A percentile compares a stretch with the other conserved stretches of the same genome.
phyloP scores from a whole-genome alignment of 2,329 filamentous ascomycete species.

The Lecanosticta acicola region DNA sequence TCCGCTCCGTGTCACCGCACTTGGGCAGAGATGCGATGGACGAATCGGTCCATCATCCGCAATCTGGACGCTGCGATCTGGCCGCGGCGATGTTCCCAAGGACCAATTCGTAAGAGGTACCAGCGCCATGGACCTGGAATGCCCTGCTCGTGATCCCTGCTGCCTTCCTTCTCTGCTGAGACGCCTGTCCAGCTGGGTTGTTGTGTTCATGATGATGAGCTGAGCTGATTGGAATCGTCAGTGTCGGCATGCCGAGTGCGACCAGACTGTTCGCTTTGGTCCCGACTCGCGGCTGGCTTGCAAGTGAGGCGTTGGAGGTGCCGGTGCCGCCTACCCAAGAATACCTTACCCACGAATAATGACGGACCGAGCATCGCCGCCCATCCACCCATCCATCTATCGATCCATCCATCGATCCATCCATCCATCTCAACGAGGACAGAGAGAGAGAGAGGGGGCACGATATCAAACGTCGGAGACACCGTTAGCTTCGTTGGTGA shows the following conservation, averaged over 20 bases:
- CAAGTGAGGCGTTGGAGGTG: neutral
- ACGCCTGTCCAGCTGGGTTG: neutral
- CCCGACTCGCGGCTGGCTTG: neutral
- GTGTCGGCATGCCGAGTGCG: neutral
- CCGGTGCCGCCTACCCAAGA: neutral
- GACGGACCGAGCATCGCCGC: neutral
- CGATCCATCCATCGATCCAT: neutral
- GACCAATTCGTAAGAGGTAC: slow-evolving; percentile 12
- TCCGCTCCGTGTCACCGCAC: slow-evolving; percentile 6
- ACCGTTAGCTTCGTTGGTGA: neutral
- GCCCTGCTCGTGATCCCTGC: neutral
- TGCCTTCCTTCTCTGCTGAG: neutral
- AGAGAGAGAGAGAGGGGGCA: too few species aligned
- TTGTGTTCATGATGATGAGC: too few species aligned
- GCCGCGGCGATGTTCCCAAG: slow-evolving; percentile 9
- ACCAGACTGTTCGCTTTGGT: neutral
- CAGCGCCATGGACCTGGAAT: slow-evolving; percentile 12
- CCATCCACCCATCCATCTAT: neutral
- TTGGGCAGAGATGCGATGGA: slow-evolving; percentile 1
- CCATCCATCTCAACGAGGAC: neutral
- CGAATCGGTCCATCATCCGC: slow-evolving; percentile 17
- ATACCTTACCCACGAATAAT: neutral
- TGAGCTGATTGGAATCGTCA: neutral
- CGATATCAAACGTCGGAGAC: neutral
- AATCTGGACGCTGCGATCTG: slow-evolving; percentile 13